Evolutionary conservation across 768 basidiomycete species (phyloP).

Genomic region (Chalciporus chontae): DNA sequence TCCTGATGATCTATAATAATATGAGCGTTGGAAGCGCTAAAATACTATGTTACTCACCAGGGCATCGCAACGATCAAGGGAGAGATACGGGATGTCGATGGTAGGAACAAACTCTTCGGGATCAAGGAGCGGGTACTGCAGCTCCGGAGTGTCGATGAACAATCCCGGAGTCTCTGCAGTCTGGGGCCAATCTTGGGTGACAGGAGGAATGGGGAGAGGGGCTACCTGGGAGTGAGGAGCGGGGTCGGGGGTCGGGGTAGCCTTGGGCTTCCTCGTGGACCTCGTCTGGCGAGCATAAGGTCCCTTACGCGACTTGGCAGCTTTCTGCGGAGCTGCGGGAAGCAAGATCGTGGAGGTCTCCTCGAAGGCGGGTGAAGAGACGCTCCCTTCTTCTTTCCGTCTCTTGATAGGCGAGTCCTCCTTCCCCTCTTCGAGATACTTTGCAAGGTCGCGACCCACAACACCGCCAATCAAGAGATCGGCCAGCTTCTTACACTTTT

Average conservation of each 20-base stretch:
- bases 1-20: conserved; percentile 5
- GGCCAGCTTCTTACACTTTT: conserved; percentile 38
- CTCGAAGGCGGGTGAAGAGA: not conserved
- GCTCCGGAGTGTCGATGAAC: conserved; percentile 18
- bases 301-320: conserved; percentile 5
- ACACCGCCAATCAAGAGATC: conserved; percentile 33
- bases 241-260: not conserved
- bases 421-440: conserved; percentile 15
- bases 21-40: conserved; percentile 8
- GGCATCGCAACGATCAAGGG: conserved; percentile 21
- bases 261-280: conserved; percentile 8
- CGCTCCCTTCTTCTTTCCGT: not conserved
- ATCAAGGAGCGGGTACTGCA: conserved; percentile 7
- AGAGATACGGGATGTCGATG: conserved; percentile 34
- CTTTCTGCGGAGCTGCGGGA: not conserved
- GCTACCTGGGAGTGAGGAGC: not conserved
- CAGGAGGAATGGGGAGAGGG: not conserved
- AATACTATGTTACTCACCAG: conserved; percentile 15
- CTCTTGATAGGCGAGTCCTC: not conserved
- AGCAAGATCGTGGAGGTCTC: not conserved
- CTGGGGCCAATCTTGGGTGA: conserved; percentile 1
- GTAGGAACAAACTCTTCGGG: conserved; percentile 31
- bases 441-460: conserved; percentile 29
- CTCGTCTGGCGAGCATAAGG: conserved; percentile 2
- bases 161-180: not conserved